Conservation (phyloP, 2,329 filamentous ascomycete genomes). For the Aspergillus sp. region DNA sequence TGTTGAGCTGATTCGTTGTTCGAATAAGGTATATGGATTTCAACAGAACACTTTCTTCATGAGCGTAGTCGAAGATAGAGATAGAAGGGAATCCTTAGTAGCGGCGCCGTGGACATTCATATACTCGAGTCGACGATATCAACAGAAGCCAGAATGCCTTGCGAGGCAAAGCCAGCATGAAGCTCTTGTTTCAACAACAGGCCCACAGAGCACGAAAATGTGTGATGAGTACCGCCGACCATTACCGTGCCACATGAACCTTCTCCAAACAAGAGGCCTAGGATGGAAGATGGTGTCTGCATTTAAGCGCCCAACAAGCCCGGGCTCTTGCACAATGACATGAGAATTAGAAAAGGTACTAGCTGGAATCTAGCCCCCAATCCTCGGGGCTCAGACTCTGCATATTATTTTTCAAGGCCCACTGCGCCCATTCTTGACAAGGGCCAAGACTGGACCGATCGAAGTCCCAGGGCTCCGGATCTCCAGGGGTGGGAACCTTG, state of each 20-base stretch:
- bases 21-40: neutral
- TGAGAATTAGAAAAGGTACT: conserved; percentile 11
- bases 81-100: conserved; percentile 19
- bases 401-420: conserved; percentile 22
- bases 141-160: conserved; percentile 31
- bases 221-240: conserved; percentile 28
- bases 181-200: conserved; percentile 33
- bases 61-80: conserved; percentile 6
- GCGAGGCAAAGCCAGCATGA: conserved; percentile 33
- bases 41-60: conserved; percentile 1
- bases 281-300: conserved; percentile 32
- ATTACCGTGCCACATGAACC: conserved; percentile 31
- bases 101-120: conserved; percentile 25
- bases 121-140: conserved; percentile 26
- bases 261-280: conserved; percentile 25
- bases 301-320: conserved; percentile 38
- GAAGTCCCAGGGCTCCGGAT: conserved; percentile 24
- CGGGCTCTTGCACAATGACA: conserved; percentile 20
- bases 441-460: conserved; percentile 19
- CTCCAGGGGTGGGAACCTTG: conserved; percentile 20
- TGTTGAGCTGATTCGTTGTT: neutral
- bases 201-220: conserved; percentile 29
- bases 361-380: conserved; percentile 31
- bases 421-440: conserved; percentile 14
- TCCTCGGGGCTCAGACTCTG: conserved; percentile 30